Evolutionary conservation across 805 yeast genomes (phyloP), one percentile per base, ranked within the genome.

Genomic region (Pichia cephalocereana): DNA sequence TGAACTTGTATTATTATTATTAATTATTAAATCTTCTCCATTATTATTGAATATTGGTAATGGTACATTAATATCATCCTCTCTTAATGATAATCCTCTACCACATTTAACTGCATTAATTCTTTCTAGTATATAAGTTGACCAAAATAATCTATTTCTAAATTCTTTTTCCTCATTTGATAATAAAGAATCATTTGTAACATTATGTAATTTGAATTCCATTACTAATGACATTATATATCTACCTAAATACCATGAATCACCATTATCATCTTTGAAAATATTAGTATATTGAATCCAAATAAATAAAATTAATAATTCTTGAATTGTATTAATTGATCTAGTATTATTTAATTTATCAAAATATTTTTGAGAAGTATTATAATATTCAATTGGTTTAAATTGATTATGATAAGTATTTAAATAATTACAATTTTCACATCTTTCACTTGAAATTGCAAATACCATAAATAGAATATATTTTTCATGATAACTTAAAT

Each of bases 211-310:
- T 15, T 60, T 57, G 30, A 57, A 46, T 40, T 58, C 62, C 59
- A 58, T 56, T 8, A 61, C 61, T 12, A 58, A 46, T 8, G 62
- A 56, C 61, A 58, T 57, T 26, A 54, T 50, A 43, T 56, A 58
- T 34, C 62, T 50, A 32, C 60, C 52, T 45, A 57, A 37, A 42
- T 57, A 53, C 61, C 62, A 58, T 34, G 57, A 48, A 43, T 58
- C 61, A 1, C 62, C 62, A 43, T 54, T 52, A 47, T 58, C 62
- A 46, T 58, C 61, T 28, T 54, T 51, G 9, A 58, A 43, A 6
- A 59, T 52, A 43, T 48, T 54, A 1, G 59, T 52, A 43, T 50
- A 53, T 10, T 49, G 45, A 47, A 50, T 49, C 62, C 62, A 58
- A 17, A 58, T 47, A 12, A 55, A 49, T 41, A 54, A 49, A 15